Evolutionary conservation across 2,329 filamentous ascomycete genomes (phyloP).

Genomic region (Myriosclerotinia duriaeana): DNA sequence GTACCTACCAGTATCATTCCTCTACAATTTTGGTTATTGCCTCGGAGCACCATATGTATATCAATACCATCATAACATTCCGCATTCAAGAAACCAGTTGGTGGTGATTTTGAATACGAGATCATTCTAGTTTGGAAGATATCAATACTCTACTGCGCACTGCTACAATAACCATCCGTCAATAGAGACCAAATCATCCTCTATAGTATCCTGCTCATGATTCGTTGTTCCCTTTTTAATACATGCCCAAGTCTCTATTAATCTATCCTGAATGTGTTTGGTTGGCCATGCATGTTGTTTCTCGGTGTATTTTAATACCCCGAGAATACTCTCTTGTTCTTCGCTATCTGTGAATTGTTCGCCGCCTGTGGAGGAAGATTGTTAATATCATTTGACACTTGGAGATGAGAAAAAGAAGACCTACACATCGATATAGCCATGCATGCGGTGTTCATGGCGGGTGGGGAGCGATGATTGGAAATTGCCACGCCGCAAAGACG

Average conservation of each 20-base stretch:
- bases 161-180: background rate
- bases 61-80: too few species aligned
- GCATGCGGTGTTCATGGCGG: slow-evolving; percentile 40
- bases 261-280: slow-evolving; percentile 36
- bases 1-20: too few species aligned
- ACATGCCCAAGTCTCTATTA: slow-evolving; percentile 42
- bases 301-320: slow-evolving; percentile 34
- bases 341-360: slow-evolving; percentile 38
- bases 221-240: background rate
- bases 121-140: too few species aligned
- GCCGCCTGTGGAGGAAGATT: slow-evolving; percentile 26
- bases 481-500: slow-evolving; percentile 31
- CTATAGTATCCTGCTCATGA: background rate
- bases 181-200: slow-evolving; percentile 1
- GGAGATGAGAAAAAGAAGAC: background rate
- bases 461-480: slow-evolving; percentile 30
- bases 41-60: too few species aligned
- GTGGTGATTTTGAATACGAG: too few species aligned
- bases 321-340: slow-evolving; percentile 40
- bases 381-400: background rate
- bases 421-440: slow-evolving; percentile 40
- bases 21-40: too few species aligned
- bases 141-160: too few species aligned
- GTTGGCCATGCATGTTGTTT: slow-evolving; percentile 43
- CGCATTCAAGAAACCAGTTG: too few species aligned